Evolutionary conservation across 257 asterid species (phyloP).

Genomic region (Salvia hispanica): DNA sequence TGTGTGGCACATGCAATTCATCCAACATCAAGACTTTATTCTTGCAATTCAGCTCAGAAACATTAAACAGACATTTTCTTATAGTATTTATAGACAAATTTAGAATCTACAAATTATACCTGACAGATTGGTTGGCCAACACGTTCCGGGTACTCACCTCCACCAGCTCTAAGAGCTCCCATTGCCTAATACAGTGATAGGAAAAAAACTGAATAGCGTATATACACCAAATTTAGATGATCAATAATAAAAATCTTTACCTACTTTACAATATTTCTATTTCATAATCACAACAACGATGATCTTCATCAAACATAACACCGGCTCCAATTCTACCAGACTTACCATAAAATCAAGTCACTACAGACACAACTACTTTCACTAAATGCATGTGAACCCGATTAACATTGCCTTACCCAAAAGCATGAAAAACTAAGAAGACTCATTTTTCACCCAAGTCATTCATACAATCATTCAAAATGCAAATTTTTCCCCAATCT

Average conservation of each 20-base stretch:
- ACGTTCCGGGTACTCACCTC: slow-evolving; percentile 62
- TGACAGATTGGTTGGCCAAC: slow-evolving; percentile 70
- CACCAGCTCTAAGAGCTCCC: slow-evolving; percentile 48
- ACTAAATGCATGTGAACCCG: slow-evolving; percentile 27
- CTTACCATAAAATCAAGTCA: slow-evolving; percentile 12
- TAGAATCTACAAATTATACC: slow-evolving; percentile 41
- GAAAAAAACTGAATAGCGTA: slow-evolving; percentile 20
- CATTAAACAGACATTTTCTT: neutral
- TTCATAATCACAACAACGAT: slow-evolving; percentile 16
- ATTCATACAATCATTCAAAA: slow-evolving; percentile 29
- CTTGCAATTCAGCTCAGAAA: too few relatives aligned
- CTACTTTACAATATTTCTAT: neutral
- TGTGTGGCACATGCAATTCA: slow-evolving; percentile 6
- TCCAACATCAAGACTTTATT: slow-evolving; percentile 13
- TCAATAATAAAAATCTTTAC: slow-evolving; percentile 10
- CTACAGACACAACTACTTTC: slow-evolving; percentile 14
- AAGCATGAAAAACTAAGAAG: slow-evolving; percentile 20
- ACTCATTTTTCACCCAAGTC: slow-evolving; percentile 23
- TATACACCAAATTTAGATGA: slow-evolving; percentile 24
- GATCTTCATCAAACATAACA: slow-evolving; percentile 20
- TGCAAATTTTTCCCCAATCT: slow-evolving; percentile 23
- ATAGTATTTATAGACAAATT: neutral
- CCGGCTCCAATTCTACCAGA: slow-evolving; percentile 23
- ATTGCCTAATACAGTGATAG: slow-evolving; percentile 43
- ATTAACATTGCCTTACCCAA: neutral